Conservation (phyloP, 2,329 filamentous ascomycete genomes). For the Ceratocystis cubensis region DNA sequence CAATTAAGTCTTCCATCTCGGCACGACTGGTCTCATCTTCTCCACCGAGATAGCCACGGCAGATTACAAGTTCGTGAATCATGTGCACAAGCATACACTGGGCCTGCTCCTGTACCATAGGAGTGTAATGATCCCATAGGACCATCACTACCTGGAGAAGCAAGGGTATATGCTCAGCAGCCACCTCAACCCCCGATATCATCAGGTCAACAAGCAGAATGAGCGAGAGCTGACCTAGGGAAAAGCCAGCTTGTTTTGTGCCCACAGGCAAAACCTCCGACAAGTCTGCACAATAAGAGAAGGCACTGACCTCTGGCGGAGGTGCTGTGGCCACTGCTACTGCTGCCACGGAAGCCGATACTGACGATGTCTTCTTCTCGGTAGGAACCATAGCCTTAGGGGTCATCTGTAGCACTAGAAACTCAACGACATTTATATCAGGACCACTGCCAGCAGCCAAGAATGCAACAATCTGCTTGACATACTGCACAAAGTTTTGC, state of each 20-base stretch:
- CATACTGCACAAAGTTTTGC: constrained; percentile 95
- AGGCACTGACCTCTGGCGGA: constrained; percentile 57
- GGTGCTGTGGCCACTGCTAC: constrained; percentile 44
- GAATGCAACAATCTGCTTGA: constrained; percentile 96
- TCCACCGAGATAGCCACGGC: constrained; percentile 44
- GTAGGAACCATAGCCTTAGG: constrained; percentile 96
- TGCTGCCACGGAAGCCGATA: neutral
- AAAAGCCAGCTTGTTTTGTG: constrained; percentile 85
- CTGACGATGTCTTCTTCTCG: constrained; percentile 47
- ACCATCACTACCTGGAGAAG: constrained; percentile 85
- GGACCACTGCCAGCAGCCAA: constrained; percentile 40
- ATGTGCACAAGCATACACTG: constrained; percentile 96
- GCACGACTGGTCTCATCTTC: constrained; percentile 27
- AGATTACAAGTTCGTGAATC: constrained; percentile 87
- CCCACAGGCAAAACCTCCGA: constrained; percentile 67
- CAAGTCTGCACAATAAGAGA: constrained; percentile 86
- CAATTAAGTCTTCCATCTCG: constrained; percentile 57
- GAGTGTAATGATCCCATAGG: constrained; percentile 94
- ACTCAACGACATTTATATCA: constrained; percentile 86
- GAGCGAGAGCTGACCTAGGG: constrained; percentile 80
- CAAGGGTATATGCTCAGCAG: constrained; percentile 67
- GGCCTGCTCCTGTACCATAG: constrained; percentile 89
- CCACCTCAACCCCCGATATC: constrained; percentile 76
- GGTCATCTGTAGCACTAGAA: constrained; percentile 77
- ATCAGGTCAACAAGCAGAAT: constrained; percentile 93